Evolutionary conservation across 257 asterid species (phyloP), one percentile per base, ranked within the genome.

Genomic region (Knoxia roxburghii): DNA sequence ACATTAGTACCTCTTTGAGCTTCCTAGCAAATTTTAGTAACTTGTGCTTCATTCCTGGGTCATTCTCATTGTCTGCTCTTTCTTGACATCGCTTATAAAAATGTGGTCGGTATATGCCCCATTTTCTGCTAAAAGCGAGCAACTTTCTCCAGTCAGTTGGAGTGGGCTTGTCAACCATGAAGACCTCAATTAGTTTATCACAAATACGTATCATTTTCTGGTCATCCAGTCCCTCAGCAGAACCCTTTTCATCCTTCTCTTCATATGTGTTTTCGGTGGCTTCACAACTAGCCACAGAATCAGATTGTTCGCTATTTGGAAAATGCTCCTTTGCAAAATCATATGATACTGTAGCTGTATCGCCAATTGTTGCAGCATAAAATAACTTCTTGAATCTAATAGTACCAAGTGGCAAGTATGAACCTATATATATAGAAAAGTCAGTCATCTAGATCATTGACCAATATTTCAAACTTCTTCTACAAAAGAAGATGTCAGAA

Each of bases 121-220:
- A 94, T 79, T 87, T 88, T 75, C 81, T 85, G 88, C 97, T 94
- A 72, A 87, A 90, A 58, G 84, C 83, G 74, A 94, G 72, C 53
- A 90, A 77, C 76, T 82, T 85, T 81, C 95, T 81, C 99, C 99
- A 94, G 72, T 90, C 97, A 67, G 84, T 75, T 51, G 99, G 87
- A 12, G 86, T 79, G 37, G 99, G 91, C 84, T 88, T 90, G 77
- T 94, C 97, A 49, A 90, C 84, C 95, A 87, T 69, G 76, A 94
- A 94, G 49, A 94, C 91, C 61, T 78, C 87, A 68, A 94, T 90
- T 57, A 94, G 80, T 70, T 88, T 88, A 79, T 94, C 89, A 51
- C 95, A 90, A 41, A 90, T 79, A 15, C 88, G 86, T 62, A 65
- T 62, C 96, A 86, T 88, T 73, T 88, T 86, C 46, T 62, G 65